Evolutionary conservation across 73 alveolate species (phyloP), one percentile per base, ranked within the genome.

Genomic region (Stentor coeruleus): DNA sequence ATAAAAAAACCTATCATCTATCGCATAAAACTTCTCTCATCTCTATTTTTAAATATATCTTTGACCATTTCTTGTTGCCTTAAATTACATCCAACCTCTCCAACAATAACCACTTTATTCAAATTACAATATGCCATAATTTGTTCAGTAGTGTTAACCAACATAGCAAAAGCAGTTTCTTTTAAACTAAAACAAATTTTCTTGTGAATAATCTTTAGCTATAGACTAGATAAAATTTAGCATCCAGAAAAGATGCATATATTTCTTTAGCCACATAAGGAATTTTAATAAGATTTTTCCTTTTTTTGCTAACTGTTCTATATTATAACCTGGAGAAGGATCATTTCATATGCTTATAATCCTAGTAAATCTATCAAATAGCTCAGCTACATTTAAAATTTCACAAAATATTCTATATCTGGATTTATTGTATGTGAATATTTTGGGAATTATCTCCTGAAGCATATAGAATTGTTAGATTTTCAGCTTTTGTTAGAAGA

Each of bases 261-360:
- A 97, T 97, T n/a, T 99, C 99, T 74, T 97, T 97, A 33, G 96
- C 99, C 35, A 87, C 85, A 89, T 97, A 97, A 15, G 99, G 99
- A 36, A 96, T 85, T 66, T 94, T 98, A 74, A 94, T 90, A 76
- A 86, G 93, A 87, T 93, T 91, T 76, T 89, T 89, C 98, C 98
- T 55, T 91, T 75, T 88, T 96, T 97, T 0, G 99, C 99, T 84
- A 90, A 75, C 85, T 96, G 93, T 82, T 97, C 99, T 30, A 97
- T 96, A 82, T 97, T 97, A 85, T 97, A 95, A 26, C 99, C 99
- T 2, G 99, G 99, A n/a, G 98, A 93, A 26, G 99, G 99, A 74
- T 97, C 99, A 88, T 97, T 97, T 6, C 97, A 87, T 15, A 97
- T 90, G 59, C 94, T 95, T 38, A 97, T 85, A 59, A 94, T 88